Evolutionary conservation across 2,329 filamentous ascomycete genomes (phyloP), one percentile per base, ranked within the genome.

Genomic region (Ceratocystis variospora): DNA sequence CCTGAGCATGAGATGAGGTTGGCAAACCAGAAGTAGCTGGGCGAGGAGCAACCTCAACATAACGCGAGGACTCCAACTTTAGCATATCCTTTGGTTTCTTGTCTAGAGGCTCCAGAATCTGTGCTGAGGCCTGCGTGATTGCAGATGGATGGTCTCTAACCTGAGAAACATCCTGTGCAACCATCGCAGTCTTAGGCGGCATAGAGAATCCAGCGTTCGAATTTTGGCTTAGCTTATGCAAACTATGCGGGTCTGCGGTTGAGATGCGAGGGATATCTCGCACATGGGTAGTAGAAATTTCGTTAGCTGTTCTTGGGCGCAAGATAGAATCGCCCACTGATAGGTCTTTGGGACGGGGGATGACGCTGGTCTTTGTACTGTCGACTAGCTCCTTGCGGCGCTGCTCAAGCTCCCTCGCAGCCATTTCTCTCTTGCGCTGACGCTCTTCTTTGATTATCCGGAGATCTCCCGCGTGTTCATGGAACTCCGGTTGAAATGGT

Each of bases 131-230:
- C 25, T 41, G 25, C 3, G 50, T 50, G 28, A 63, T 33, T 31
- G 53, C 15, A n/a, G 67, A 59, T 31, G 62, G 28, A 25, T 61
- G 19, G 4, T 48, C 61, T 70, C 73, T 33, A 66, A 68, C 55
- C 66, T 80, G 77, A 66, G 71, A 71, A 37, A 76, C 77, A 53
- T 84, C 82, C 70, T 93, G 85, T 55, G 89, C 85, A 1, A 95
- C 85, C 22, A 88, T 84, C 91, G 96, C 96, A 0, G 91, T 91
- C 76, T 90, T 87, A 37, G 93, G 92, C 0, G 92, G 96, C 1
- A 91, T 90, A 15, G 93, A 91, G n/a, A 96, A 81, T 0, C 91
- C 92, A 63, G 93, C 81, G 5, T 83, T 80, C 0, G 81, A 78
- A 0, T 70, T 44, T 74, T 74, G 68, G 75, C 15, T 78, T 78